Evolutionary conservation across 1,139 yeast genomes (phyloP), one percentile per base, ranked within the genome.

Genomic region (Maudiozyma humilis): DNA sequence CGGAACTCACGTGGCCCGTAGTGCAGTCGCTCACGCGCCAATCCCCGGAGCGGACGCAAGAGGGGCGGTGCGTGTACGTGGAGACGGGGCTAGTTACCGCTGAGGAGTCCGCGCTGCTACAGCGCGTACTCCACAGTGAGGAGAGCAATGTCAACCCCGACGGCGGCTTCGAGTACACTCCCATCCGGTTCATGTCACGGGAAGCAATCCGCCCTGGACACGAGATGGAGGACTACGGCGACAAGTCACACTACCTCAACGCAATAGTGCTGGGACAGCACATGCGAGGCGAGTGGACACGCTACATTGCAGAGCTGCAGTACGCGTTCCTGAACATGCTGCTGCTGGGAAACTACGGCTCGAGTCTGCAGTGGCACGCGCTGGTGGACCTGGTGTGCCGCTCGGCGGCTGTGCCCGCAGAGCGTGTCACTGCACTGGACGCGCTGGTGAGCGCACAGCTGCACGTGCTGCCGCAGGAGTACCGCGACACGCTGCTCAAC

Each of bases 301-400:
- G 51, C 14, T 51, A 69, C 4, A 44, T 71, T 20, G 70, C 73
- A 4, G 76, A 73, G 46, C 49, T 72, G 25, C 72, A 72, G 48
- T 51, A 70, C 20, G 51, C 67, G 2, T 73, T 57, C 48, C 38
- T 70, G 14, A 59, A 66, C 44, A 57, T 63, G 46, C 44, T 68
- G 18, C 44, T 68, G 8, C 65, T 71, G 51, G 75, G 72, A 8
- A 73, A 72, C 51, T 70, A 67, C 48, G 68, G 74, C 2, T 67
- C 71, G 15, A 67, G 70, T 19, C 55, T 66, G 42, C 76, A 72
- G 43, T 72, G 76, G 76, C 63, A 68, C 36, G 62, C 57, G 38
- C 49, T 72, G 29, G 47, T 70, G 5, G 66, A 66, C 38, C 49
- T 72, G 12, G 14, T 70, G 13, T 49, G 61, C 7, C 51, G 51